Percentiles rank a stretch among this genome's conserved stretches.
Conservation (phyloP, 2,329 filamentous ascomycete genomes). For the Uncinocarpus reesii region DNA sequence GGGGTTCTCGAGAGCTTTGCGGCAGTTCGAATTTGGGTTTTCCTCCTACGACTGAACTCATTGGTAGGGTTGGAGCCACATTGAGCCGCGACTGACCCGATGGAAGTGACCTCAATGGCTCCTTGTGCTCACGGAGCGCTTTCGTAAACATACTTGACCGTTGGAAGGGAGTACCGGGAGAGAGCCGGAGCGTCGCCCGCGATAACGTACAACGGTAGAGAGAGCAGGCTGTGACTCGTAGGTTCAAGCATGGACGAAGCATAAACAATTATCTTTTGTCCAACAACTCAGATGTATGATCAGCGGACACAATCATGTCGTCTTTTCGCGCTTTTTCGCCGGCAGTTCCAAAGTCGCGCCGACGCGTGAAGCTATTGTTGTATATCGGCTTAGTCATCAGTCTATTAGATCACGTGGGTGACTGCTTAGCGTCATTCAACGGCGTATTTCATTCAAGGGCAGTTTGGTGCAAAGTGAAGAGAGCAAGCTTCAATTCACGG, state of each 20-base stretch:
- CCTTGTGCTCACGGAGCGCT: conserved; percentile 32
- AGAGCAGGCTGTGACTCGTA: neutral
- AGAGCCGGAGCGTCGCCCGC: neutral
- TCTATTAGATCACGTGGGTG: neutral
- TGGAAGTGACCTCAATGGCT: conserved; percentile 27
- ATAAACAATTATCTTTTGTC: conserved; percentile 1
- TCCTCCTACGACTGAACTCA: conserved; percentile 24
- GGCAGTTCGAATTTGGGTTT: conserved; percentile 34
- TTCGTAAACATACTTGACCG: conserved; percentile 32
- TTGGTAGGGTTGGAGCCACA: conserved; percentile 18
- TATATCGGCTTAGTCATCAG: no score
- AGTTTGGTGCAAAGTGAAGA: neutral
- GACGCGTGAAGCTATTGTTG: no score
- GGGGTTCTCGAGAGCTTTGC: conserved; percentile 21
- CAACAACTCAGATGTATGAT: no score
- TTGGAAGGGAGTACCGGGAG: neutral
- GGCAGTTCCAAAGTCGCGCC: neutral
- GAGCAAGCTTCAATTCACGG: neutral
- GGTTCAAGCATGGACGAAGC: neutral
- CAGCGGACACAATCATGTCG: no score
- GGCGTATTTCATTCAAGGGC: no score
- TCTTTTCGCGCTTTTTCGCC: neutral
- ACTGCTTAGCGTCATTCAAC: neutral
- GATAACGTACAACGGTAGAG: neutral
- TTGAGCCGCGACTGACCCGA: conserved; percentile 25